These are phyloP conservation scores for Boletus sp. DNA, from an alignment of 1,284 basidiomycete species.

Conservation along the genomic window DNA sequence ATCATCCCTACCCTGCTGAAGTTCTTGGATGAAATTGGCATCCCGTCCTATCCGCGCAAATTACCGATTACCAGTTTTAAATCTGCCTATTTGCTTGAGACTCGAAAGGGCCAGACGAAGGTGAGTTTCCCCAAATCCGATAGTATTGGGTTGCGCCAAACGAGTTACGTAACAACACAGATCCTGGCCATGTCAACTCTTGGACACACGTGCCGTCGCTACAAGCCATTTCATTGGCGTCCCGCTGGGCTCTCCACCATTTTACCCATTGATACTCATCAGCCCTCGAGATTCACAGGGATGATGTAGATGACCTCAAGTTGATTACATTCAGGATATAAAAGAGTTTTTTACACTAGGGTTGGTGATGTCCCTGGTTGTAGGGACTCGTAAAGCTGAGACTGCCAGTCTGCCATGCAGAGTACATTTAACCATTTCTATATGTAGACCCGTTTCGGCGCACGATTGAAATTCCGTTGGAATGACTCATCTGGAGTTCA, in stretches of 20 bases:
- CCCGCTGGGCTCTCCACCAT: too few relatives aligned
- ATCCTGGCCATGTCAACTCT: not conserved
- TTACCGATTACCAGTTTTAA: not conserved
- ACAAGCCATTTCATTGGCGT: too few relatives aligned
- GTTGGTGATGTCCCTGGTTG: slow-evolving; percentile 5
- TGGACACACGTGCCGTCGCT: not conserved
- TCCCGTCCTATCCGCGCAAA: slow-evolving; percentile 5
- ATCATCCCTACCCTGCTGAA: not conserved
- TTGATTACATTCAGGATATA: not conserved
- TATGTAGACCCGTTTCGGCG: not conserved
- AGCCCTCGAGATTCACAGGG: too few relatives aligned
- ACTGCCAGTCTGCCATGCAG: not conserved
- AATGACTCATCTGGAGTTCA: too few relatives aligned
- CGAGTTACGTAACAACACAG: not conserved
- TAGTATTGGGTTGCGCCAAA: not conserved
- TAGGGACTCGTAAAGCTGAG: not conserved
- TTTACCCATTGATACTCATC: not conserved
- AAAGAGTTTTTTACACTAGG: slow-evolving; percentile 1
- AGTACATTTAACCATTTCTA: slow-evolving; percentile 1
- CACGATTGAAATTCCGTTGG: not conserved
- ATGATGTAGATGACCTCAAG: not conserved
- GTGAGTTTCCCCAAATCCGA: too few relatives aligned
- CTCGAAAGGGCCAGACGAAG: not conserved
- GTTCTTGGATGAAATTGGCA: not conserved
- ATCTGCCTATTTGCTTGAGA: not conserved